These are phyloP conservation scores for Mucor plumbeus DNA, from an alignment of 371 early-diverging fungal species.

Conservation along the genomic window DNA sequence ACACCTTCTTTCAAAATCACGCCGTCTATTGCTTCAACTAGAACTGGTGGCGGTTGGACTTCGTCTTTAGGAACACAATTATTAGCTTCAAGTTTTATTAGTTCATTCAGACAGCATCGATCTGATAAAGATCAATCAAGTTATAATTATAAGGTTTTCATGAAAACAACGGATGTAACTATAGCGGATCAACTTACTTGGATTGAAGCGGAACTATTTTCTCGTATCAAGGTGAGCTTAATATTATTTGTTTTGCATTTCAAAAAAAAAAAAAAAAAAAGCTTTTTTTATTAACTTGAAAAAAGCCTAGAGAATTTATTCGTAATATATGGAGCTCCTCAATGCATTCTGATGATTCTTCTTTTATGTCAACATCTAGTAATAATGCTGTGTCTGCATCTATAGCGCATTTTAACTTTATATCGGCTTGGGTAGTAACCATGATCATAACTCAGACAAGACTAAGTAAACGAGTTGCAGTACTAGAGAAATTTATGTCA, in stretches of 20 bases:
- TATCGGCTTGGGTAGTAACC: conserved; percentile 71
- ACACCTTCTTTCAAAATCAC: neutral
- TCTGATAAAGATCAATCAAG: conserved; percentile 38
- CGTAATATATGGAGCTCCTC: conserved; percentile 54
- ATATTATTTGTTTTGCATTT: no score
- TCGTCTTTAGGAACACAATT: conserved; percentile 25
- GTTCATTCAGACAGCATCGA: conserved; percentile 26
- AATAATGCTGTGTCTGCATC: conserved; percentile 53
- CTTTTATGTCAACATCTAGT: conserved; percentile 2
- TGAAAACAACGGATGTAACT: conserved; percentile 45
- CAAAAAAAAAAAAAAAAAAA: no score
- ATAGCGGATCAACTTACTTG: conserved; percentile 71
- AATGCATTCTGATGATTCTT: neutral
- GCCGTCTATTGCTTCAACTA: conserved; percentile 19
- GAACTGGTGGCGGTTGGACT: conserved; percentile 32
- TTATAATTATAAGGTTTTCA: conserved; percentile 38
- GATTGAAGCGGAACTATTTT: conserved; percentile 58
- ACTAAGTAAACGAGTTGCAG: conserved; percentile 60
- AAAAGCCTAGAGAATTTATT: conserved; percentile 60
- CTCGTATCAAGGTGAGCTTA: conserved; percentile 25
- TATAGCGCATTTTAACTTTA: conserved; percentile 65
- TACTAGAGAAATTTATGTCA: conserved; percentile 68
- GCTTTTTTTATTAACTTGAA: no score
- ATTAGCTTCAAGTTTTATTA: conserved; percentile 38
- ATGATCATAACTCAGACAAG: conserved; percentile 66